These are phyloP conservation scores for Botrytis byssoidea DNA, from an alignment of 2,329 filamentous ascomycete genomes.

Conservation along the genomic window DNA sequence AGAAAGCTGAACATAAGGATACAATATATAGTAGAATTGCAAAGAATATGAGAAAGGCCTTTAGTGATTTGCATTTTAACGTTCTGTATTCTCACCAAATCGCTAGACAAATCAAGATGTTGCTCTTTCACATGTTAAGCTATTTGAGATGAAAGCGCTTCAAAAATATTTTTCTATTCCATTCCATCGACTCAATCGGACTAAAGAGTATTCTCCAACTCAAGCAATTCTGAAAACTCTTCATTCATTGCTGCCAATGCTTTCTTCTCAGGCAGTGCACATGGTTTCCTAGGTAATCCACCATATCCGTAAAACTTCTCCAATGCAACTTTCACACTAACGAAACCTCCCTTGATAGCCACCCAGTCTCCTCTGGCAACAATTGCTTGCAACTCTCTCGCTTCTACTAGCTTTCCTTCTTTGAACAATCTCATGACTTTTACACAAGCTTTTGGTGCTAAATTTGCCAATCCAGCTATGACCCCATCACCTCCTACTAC, in stretches of 20 bases:
- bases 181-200: background rate
- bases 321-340: slow-evolving; percentile 63
- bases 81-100: background rate
- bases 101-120: background rate
- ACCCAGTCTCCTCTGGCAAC: slow-evolving; percentile 65
- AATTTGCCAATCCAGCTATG: slow-evolving; percentile 17
- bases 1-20: background rate
- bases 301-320: slow-evolving; percentile 61
- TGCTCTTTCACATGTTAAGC: background rate
- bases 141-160: background rate
- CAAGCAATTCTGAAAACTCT: slow-evolving; percentile 6
- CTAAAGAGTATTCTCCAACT: background rate
- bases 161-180: background rate
- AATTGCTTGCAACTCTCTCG: slow-evolving; percentile 57
- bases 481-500: slow-evolving; percentile 16
- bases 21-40: background rate
- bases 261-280: slow-evolving; percentile 23
- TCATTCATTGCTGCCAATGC: background rate
- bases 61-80: background rate
- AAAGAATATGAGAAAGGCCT: background rate
- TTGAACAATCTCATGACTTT: slow-evolving; percentile 57
- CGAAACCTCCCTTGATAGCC: slow-evolving; percentile 63
- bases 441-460: slow-evolving; percentile 49
- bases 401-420: slow-evolving; percentile 54
- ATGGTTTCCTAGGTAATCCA: slow-evolving; percentile 55